These are phyloP conservation scores for Alnus rubra DNA, from an alignment of 306 rosid genomes.

Conservation along the genomic window DNA sequence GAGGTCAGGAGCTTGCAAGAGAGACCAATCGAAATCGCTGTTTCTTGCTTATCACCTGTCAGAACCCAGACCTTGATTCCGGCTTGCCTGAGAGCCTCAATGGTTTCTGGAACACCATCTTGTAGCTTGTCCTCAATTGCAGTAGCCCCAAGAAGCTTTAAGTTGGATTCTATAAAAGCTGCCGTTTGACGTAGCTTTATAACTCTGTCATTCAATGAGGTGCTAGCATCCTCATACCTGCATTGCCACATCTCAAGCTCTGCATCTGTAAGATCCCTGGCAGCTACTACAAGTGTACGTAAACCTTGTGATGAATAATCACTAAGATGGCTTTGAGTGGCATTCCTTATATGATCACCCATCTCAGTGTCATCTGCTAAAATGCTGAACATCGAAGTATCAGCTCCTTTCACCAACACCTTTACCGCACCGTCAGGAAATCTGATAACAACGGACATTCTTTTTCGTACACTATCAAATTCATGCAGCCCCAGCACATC, in stretches of 20 bases:
- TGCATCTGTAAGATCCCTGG: conserved; percentile 66
- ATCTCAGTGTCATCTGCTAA: conserved; percentile 45
- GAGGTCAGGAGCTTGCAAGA: conserved; percentile 84
- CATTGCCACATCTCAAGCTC: conserved; percentile 88
- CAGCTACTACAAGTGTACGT: conserved; percentile 89
- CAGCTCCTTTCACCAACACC: conserved; percentile 99
- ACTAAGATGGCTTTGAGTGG: conserved; percentile 70
- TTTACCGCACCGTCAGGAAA: conserved; percentile 75
- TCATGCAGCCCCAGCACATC: conserved; percentile 96
- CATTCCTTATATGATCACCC: conserved; percentile 31
- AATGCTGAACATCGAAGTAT: conserved; percentile 75
- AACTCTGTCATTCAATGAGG: conserved; percentile 78
- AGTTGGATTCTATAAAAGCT: conserved; percentile 66
- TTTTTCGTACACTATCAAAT: conserved; percentile 93
- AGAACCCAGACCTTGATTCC: conserved; percentile 99
- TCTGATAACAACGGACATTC: conserved; percentile 96
- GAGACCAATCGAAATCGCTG: conserved; percentile 91
- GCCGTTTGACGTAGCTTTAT: conserved; percentile 77
- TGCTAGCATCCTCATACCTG: conserved; percentile 89
- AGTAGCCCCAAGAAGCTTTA: conserved; percentile 86
- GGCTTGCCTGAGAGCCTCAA: conserved; percentile 88
- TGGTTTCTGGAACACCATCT: conserved; percentile 95
- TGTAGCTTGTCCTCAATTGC: conserved; percentile 98
- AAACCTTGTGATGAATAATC: conserved; percentile 83
- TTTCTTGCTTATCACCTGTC: conserved; percentile 99